Conservation (phyloP, 176 grass and related monocot genomes). For the Rhipidocladum racemiflorum region DNA sequence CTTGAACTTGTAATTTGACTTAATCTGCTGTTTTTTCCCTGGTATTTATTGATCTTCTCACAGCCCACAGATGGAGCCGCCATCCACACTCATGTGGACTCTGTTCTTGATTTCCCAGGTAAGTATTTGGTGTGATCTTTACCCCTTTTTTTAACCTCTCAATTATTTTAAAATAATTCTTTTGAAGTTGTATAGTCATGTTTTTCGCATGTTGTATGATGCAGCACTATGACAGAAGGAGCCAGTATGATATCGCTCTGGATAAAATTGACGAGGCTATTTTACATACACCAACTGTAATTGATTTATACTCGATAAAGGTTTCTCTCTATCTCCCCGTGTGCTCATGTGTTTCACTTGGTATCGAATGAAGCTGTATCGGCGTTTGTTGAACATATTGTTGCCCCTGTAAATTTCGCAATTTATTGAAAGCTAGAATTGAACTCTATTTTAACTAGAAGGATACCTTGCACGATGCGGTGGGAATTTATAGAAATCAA, state of each 20-base stretch:
- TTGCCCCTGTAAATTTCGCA: neutral
- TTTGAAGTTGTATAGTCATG: slow-evolving; percentile 16
- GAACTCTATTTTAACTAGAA: neutral
- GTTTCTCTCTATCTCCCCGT: slow-evolving; percentile 32
- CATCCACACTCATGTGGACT: slow-evolving; percentile 92
- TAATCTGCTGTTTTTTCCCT: neutral
- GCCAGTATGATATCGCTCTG: slow-evolving; percentile 69
- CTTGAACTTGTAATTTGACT: neutral
- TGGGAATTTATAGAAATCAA: no score
- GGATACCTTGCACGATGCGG: no score
- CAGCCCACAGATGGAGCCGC: slow-evolving; percentile 79
- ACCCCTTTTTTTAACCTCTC: neutral
- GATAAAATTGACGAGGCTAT: slow-evolving; percentile 95
- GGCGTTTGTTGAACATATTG: neutral
- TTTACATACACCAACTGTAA: slow-evolving; percentile 87
- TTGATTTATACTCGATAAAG: slow-evolving; percentile 99
- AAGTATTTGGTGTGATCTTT: slow-evolving; percentile 35
- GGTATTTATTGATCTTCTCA: slow-evolving; percentile 18
- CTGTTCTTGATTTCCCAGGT: slow-evolving; percentile 96
- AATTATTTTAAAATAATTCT: slow-evolving; percentile 19
- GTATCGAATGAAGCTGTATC: neutral
- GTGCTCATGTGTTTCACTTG: neutral
- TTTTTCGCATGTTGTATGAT: slow-evolving; percentile 27
- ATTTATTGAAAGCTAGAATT: slow-evolving; percentile 6
- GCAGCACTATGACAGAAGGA: slow-evolving; percentile 96